Percentiles rank a stretch among this genome's conserved stretches.
Conservation (phyloP, 441 rosid species). For the Populus trichocarpa region DNA sequence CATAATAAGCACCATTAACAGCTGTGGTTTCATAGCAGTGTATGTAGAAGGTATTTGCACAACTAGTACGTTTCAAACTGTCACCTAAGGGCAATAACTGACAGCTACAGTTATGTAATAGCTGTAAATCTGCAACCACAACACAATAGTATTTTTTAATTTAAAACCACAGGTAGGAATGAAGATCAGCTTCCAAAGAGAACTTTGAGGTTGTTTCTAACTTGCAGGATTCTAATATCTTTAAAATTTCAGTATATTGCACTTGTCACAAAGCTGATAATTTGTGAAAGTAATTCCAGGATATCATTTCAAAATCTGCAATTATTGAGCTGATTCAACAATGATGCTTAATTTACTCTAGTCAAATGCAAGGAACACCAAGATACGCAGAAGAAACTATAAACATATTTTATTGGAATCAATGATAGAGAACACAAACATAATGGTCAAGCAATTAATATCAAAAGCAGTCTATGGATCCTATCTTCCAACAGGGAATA, state of each 20-base stretch:
- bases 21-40: background rate
- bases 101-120: background rate
- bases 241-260: background rate
- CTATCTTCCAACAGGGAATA: background rate
- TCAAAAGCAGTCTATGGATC: background rate
- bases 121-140: background rate
- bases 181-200: background rate
- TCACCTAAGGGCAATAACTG: background rate
- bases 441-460: background rate
- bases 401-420: background rate
- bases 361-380: background rate
- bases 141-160: too few species aligned
- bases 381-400: background rate
- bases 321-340: background rate
- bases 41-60: background rate
- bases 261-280: background rate
- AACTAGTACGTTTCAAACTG: background rate
- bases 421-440: slow-evolving; percentile 4
- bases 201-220: background rate
- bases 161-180: background rate
- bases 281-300: background rate
- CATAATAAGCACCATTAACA: background rate
- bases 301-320: slow-evolving; percentile 3
- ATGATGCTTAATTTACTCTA: background rate
- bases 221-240: background rate